phyloP scores from a whole-genome alignment of 1,284 basidiomycete genomes.

The Cutaneotrichosporon sp. region DNA sequence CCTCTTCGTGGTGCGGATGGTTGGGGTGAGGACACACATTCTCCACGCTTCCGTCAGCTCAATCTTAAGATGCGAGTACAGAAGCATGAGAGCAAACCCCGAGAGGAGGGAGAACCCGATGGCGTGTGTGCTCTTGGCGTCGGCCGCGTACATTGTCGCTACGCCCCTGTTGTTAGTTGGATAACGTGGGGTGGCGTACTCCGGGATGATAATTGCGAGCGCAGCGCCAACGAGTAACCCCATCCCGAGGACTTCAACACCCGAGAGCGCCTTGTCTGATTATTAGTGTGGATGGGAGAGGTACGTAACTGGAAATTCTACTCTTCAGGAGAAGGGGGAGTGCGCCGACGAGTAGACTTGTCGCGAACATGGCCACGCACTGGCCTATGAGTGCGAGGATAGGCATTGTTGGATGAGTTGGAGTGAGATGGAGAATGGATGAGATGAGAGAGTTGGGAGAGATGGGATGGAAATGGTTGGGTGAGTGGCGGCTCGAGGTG shows the following conservation, averaged over 20 bases:
- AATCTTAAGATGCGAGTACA: conserved; percentile 41
- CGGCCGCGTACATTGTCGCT: conserved; percentile 48
- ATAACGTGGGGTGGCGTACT: conserved; percentile 58
- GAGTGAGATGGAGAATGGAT: background rate
- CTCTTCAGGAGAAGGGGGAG: conserved; percentile 66
- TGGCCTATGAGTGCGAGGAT: conserved; percentile 59
- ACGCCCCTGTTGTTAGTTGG: conserved; percentile 46
- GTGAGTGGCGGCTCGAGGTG: background rate
- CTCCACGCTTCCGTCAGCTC: conserved; percentile 39
- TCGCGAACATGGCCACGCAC: conserved; percentile 67
- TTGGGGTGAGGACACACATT: conserved; percentile 47
- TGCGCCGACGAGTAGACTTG: conserved; percentile 70
- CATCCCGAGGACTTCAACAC: conserved; percentile 68
- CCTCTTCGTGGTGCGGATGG: conserved; percentile 23
- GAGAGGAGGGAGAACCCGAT: conserved; percentile 72
- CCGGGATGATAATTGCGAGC: conserved; percentile 85
- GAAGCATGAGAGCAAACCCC: conserved; percentile 82
- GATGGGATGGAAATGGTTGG: background rate
- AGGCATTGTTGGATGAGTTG: conserved; percentile 37
- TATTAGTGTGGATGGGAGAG: background rate
- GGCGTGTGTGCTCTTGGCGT: conserved; percentile 53
- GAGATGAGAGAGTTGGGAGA: conserved; percentile 1
- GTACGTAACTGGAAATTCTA: conserved; percentile 68
- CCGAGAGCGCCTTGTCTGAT: conserved; percentile 60
- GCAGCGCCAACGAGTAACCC: conserved; percentile 87